Evolutionary conservation across 371 early-diverging fungal species (phyloP), one percentile per base, ranked within the genome.

Genomic region (Haplosporangium sp.): DNA sequence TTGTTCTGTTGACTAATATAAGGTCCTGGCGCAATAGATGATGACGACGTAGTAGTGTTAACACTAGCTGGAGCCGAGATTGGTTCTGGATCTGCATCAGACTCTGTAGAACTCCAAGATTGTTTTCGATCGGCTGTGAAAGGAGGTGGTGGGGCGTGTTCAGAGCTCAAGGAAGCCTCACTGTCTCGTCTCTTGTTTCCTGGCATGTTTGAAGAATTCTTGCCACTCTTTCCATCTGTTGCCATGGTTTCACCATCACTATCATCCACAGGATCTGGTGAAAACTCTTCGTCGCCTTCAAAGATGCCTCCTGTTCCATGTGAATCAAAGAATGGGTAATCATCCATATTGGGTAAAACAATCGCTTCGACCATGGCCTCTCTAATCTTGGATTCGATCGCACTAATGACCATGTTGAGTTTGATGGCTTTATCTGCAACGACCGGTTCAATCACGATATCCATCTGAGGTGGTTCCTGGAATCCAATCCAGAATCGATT

Each of bases 401-500:
- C 93, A 64, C 92, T 91, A 66, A 95, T 90, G 10, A 97, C 92
- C 66, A 93, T 83, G 4, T 91, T 89, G 58, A 94, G 90, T 55
- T 91, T 92, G 65, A 96, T 88, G 20, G 93, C 88, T 67, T 93
- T 95, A 65, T 95, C 94, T 77, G 92, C 94, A 3, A 96, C 93
- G 40, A 96, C 88, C 3, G 97, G 97, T 65, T 94, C 94, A 13
- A 96, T 92, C 42, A 87, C 87, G 77, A 96, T 88, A 55, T 93
- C 89, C 84, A 97, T 88, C 39, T 88, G 86, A 0, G 97, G 97
- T 69, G 91, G 86, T 35, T 92, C 93, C 72, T 94, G 90, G 63
- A 97, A 94, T 1, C 94, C 97, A 65, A 95, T 82, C 97, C 97
- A 97, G 62, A 96, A 85, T 5, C 97, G 88, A 71, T 96, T 96